Evolutionary conservation across 305 asterid species (phyloP).

Genomic region (Withania somnifera): DNA sequence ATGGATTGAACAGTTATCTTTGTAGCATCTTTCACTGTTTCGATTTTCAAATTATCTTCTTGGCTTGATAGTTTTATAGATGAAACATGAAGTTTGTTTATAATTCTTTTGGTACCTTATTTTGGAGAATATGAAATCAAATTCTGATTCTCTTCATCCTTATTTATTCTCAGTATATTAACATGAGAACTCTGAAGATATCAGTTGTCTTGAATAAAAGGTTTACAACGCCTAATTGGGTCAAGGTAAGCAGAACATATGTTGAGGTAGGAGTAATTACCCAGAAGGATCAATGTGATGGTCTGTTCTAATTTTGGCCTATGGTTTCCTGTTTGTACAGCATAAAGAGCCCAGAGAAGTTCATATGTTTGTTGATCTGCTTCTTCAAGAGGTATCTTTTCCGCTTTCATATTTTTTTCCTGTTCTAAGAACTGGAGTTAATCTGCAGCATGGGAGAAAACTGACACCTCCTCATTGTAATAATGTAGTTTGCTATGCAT

Average conservation of each 20-base stretch:
- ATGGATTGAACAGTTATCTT: background rate
- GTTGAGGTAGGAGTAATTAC: background rate
- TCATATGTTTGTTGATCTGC: conserved; percentile 92
- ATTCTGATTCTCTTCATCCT: background rate
- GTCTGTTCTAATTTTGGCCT: background rate
- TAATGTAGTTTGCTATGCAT: background rate
- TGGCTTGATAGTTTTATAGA: background rate
- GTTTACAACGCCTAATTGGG: conserved; percentile 91
- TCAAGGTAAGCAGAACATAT: conserved; percentile 44
- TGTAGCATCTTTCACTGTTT: background rate
- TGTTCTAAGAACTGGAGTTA: background rate
- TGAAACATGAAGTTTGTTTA: background rate
- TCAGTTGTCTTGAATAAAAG: conserved; percentile 73
- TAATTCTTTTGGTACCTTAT: background rate
- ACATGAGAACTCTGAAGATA: conserved; percentile 69
- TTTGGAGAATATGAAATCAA: background rate
- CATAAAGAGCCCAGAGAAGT: conserved; percentile 99
- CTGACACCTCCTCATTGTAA: background rate
- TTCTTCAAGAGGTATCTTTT: conserved; percentile 67
- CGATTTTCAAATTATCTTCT: background rate
- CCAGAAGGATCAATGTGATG: background rate
- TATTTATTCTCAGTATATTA: conserved; percentile 62
- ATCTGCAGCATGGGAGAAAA: background rate
- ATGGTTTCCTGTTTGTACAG: conserved; percentile 23
- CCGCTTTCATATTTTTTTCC: background rate